A percentile compares a stretch with the other conserved stretches of the same genome.
phyloP scores from a whole-genome alignment of 1,139 yeast genomes.

The Scheffersomyces lignicola region DNA sequence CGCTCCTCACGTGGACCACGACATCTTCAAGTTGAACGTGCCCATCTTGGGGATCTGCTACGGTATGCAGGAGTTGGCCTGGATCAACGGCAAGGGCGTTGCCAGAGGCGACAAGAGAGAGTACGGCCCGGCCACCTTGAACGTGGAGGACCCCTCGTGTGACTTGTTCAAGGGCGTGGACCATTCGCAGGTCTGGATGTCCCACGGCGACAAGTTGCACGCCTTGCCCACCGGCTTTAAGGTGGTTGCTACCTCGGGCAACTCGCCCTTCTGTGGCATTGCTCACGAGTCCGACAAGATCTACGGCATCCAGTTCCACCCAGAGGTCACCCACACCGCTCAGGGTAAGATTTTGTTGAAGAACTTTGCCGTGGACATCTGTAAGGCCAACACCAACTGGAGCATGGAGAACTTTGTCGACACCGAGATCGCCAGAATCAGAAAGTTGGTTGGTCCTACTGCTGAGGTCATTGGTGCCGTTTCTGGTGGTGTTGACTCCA shows the following conservation, averaged over 20 bases:
- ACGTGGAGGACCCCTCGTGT: conserved; percentile 66
- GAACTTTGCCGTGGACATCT: conserved; percentile 91
- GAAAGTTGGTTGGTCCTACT: conserved; percentile 89
- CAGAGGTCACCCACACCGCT: conserved; percentile 95
- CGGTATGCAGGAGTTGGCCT: conserved; percentile 99
- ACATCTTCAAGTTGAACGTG: conserved; percentile 81
- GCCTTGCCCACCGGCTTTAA: conserved; percentile 88
- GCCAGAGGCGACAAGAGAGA: conserved; percentile 97
- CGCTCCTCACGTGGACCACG: conserved; percentile 98
- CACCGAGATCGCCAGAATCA: conserved; percentile 91
- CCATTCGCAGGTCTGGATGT: conserved; percentile 98
- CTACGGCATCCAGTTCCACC: conserved; percentile 98
- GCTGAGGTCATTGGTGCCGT: conserved; percentile 99
- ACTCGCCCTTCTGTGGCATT: conserved; percentile 95
- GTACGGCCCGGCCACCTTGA: conserved; percentile 93
- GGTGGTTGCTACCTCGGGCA: conserved; percentile 86
- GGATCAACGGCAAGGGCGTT: conserved; percentile 96
- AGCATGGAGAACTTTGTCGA: conserved; percentile 97
- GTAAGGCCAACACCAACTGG: conserved; percentile 90
- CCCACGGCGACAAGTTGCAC: conserved; percentile 95
- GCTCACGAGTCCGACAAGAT: conserved; percentile 71
- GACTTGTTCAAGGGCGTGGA: conserved; percentile 85
- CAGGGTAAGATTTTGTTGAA: conserved; percentile 84
- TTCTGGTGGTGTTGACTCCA: conserved; percentile 99
- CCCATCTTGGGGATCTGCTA: conserved; percentile 98